Conservation (phyloP, 1,284 basidiomycete genomes). For the Trichosporon coremiiforme region DNA sequence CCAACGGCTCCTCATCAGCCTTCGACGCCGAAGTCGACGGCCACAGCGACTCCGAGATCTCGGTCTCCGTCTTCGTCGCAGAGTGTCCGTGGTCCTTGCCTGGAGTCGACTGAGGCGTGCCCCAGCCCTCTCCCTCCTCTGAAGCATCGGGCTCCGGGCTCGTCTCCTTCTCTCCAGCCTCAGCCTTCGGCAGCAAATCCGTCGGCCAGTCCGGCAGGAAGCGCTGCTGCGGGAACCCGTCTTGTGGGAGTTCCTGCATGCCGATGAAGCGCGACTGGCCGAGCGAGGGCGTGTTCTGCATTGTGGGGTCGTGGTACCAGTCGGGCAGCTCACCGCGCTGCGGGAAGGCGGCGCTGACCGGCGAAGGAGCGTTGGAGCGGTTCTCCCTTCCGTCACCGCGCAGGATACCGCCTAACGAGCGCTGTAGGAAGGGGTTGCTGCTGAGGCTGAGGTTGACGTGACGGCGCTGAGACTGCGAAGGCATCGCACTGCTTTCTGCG, state of each 20-base stretch:
- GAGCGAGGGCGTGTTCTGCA: neutral
- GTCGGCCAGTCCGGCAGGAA: constrained; percentile 1
- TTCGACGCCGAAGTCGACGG: neutral
- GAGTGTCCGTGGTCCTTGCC: constrained; percentile 7
- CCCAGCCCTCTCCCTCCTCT: constrained; percentile 8
- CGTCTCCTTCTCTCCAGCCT: neutral
- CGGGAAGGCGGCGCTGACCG: constrained; percentile 3
- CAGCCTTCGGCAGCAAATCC: neutral
- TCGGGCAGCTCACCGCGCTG: neutral
- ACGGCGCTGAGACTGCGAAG: neutral
- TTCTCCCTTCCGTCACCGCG: neutral
- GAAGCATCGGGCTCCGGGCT: neutral
- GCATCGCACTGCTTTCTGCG: neutral
- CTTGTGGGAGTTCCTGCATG: neutral
- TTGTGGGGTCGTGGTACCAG: constrained; percentile 6
- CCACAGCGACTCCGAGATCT: constrained; percentile 6
- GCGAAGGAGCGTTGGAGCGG: neutral
- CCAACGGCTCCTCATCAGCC: neutral
- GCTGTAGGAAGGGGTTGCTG: constrained; percentile 27
- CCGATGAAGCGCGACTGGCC: neutral
- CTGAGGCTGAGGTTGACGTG: constrained; percentile 1
- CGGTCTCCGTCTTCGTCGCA: neutral
- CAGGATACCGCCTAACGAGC: constrained; percentile 25
- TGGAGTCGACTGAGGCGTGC: constrained; percentile 1
- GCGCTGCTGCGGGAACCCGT: neutral